Conservation (phyloP, 805 yeast genomes). For the Sungouiella blattae region DNA sequence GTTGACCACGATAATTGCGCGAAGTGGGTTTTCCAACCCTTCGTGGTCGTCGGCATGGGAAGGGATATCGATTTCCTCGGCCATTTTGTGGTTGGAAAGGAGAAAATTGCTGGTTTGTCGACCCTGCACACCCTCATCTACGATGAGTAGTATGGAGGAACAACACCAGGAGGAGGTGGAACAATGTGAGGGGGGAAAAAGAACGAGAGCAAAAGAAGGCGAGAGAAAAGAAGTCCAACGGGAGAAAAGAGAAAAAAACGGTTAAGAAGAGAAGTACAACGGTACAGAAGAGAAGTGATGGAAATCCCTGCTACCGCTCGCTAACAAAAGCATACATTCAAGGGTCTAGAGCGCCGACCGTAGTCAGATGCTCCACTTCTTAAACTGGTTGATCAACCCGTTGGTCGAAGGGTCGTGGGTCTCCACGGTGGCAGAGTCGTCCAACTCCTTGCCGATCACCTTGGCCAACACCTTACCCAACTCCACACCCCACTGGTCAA, state of each 20-base stretch:
- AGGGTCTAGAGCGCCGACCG: background rate
- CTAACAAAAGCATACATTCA: background rate
- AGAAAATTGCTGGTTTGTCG: too few relatives aligned
- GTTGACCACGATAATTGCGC: conserved; percentile 42
- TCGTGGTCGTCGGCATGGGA: conserved; percentile 10
- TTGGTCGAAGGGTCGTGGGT: conserved; percentile 90
- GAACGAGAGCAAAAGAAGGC: background rate
- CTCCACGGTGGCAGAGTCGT: conserved; percentile 49
- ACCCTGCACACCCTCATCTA: conserved; percentile 2
- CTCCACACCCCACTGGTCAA: conserved; percentile 99
- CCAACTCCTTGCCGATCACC: conserved; percentile 87
- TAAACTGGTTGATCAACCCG: conserved; percentile 92
- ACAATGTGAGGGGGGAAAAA: background rate
- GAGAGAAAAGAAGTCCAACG: background rate
- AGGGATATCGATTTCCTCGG: conserved; percentile 13
- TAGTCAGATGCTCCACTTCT: conserved; percentile 58
- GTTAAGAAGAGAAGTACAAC: too few relatives aligned
- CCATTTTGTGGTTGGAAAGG: conserved; percentile 9
- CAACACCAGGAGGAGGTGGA: background rate
- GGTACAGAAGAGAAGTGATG: too few relatives aligned
- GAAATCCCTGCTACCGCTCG: background rate
- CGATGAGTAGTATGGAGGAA: background rate
- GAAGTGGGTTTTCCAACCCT: conserved; percentile 45
- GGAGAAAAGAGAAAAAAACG: background rate
- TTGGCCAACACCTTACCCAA: conserved; percentile 97